These are phyloP conservation scores for Senna tora DNA, from an alignment of 306 rosid genomes.

Conservation along the genomic window DNA sequence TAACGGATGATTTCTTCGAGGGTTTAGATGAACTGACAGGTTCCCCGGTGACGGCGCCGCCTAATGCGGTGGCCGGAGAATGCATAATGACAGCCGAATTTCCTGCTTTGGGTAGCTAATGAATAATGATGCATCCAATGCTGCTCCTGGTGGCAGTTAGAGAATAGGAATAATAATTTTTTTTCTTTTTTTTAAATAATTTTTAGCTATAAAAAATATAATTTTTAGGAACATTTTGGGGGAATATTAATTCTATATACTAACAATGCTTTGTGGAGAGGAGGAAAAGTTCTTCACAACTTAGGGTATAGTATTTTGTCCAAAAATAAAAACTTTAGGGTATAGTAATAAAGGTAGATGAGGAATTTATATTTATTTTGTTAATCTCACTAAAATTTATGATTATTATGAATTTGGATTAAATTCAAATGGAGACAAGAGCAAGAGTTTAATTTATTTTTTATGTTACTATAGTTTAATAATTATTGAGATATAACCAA, in stretches of 20 bases:
- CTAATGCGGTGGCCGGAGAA: slow-evolving; percentile 39
- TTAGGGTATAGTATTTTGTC: neutral
- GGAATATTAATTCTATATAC: too few species aligned
- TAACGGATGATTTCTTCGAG: slow-evolving; percentile 74
- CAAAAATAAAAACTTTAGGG: neutral
- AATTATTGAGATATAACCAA: too few species aligned
- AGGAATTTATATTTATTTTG: slow-evolving; percentile 23
- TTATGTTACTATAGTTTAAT: too few species aligned
- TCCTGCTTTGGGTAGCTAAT: slow-evolving; percentile 62
- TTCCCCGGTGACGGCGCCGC: neutral
- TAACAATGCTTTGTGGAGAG: slow-evolving; percentile 28
- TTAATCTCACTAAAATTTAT: slow-evolving; percentile 31
- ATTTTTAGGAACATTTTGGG: too few species aligned
- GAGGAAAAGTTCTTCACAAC: slow-evolving; percentile 40
- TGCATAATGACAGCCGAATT: slow-evolving; percentile 49
- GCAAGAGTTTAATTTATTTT: too few species aligned
- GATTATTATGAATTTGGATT: neutral
- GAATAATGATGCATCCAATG: slow-evolving; percentile 62
- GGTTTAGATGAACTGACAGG: slow-evolving; percentile 63
- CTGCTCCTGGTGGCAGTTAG: slow-evolving; percentile 49
- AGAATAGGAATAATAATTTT: neutral
- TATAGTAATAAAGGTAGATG: slow-evolving; percentile 31
- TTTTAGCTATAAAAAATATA: too few species aligned
- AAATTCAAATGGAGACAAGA: too few species aligned
- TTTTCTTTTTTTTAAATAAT: too few species aligned